Conservation (phyloP, 2,329 filamentous ascomycete genomes). For the Thelonectria discophora region DNA sequence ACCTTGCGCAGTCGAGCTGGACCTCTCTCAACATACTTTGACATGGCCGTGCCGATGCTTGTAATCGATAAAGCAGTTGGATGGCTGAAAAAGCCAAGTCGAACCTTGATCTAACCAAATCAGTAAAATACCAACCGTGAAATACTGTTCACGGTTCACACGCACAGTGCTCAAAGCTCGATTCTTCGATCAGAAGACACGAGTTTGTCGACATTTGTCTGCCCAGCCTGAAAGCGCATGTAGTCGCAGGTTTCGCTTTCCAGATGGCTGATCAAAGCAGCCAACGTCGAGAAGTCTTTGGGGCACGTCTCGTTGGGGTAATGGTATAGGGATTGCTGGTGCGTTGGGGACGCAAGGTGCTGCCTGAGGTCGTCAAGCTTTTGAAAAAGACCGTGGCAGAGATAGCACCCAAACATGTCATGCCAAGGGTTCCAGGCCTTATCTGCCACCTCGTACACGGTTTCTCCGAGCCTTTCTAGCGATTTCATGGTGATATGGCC, state of each 20-base stretch:
- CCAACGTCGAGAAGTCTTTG: constrained; percentile 51
- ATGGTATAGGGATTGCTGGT: constrained; percentile 52
- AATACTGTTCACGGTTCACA: too few species aligned
- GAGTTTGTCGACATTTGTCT: constrained; percentile 41
- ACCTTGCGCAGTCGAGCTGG: neutral
- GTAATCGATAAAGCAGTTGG: neutral
- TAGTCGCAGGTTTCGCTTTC: constrained; percentile 55
- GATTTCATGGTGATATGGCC: constrained; percentile 61
- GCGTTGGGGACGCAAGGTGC: constrained; percentile 61
- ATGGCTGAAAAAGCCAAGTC: neutral
- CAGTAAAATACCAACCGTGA: neutral
- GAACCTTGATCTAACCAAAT: neutral
- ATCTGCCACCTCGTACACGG: constrained; percentile 50
- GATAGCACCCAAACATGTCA: constrained; percentile 35
- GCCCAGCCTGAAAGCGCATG: constrained; percentile 50
- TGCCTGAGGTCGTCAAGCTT: constrained; percentile 51
- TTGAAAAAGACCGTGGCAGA: constrained; percentile 60
- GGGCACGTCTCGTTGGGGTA: constrained; percentile 50
- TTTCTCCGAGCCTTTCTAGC: constrained; percentile 53
- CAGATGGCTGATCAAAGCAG: constrained; percentile 52
- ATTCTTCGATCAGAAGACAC: constrained; percentile 26
- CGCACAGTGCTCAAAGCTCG: constrained; percentile 9
- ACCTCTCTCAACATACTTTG: neutral
- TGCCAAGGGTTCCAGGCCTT: constrained; percentile 54
- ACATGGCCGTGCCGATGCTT: neutral